Conservation (phyloP, 2,329 filamentous ascomycete species). For the Trichoderma polysporum region DNA sequence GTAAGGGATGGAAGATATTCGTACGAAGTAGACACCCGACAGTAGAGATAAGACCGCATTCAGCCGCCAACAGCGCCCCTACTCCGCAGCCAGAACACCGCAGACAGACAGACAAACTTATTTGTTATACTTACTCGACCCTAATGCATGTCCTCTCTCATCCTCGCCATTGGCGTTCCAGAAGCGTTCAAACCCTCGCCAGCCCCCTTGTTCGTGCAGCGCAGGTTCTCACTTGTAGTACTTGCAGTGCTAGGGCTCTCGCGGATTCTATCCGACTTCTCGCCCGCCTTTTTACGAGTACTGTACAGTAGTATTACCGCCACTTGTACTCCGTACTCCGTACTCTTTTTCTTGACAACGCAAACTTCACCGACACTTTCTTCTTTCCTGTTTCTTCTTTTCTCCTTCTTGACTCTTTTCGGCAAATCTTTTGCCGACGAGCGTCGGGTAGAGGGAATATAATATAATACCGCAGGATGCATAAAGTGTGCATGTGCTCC, state of each 20-base stretch:
- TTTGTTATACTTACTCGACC: no score
- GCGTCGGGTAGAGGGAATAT: background rate
- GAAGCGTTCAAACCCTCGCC: background rate
- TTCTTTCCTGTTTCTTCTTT: background rate
- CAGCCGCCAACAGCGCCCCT: background rate
- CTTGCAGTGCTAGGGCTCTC: conserved; percentile 10
- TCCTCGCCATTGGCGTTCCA: background rate
- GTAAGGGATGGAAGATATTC: no score
- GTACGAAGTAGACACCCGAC: no score
- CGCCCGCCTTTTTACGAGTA: background rate
- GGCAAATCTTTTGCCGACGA: background rate
- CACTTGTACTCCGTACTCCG: background rate
- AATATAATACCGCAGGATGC: background rate
- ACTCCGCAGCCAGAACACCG: no score
- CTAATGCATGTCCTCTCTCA: background rate
- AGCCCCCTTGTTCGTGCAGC: conserved; percentile 1
- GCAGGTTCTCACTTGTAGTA: no score
- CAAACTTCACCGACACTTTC: conserved; percentile 9
- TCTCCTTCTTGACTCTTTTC: background rate
- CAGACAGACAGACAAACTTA: background rate
- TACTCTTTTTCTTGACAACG: background rate
- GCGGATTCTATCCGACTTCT: conserved; percentile 9
- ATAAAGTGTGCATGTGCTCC: background rate
- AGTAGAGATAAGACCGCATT: background rate
- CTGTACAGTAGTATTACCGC: no score